Evolutionary conservation across 2,329 filamentous ascomycete genomes (phyloP), one percentile per base, ranked within the genome.

Genomic region (Tolypocladium capitatum): DNA sequence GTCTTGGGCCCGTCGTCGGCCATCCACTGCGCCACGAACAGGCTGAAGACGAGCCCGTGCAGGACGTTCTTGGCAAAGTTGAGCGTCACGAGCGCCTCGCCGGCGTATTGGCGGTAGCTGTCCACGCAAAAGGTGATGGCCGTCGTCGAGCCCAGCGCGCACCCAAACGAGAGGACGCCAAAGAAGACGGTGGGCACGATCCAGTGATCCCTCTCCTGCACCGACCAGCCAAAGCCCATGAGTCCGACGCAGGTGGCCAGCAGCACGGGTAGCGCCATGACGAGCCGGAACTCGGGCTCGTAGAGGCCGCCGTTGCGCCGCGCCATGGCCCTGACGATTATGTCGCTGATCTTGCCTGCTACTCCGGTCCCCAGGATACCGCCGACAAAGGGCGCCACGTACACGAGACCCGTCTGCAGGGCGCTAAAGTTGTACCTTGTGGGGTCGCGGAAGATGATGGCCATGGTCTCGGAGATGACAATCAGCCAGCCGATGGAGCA

Each of bases 201-300:
- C 86, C 86, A 97, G 21, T 75, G 72, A 58, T 96, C 80, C 24
- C 73, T 72, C 48, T 82, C 75, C 52, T 87, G 65, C 0, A 84
- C 87, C 10, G 84, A 89, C 92, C 91, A 97, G n/a, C 91, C 91
- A 59, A 92, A 97, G 2, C 89, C 91, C 81, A 96, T 94, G 16
- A 97, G 75, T 0, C 92, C 92, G 31, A 91, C 80, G 1, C 82
- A 80, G 0, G 90, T 96, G 4, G 81, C 80, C 47, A 96, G 58
- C 1, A 83, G 72, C 31, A 96, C 82, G 0, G 90, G 91, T 3
- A 83, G 66, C 0, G 81, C 86, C 91, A 97, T 95, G 40, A 94
- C 76, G 0, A 95, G 76, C 7, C 90, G 80, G 60, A 94, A 97
- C 64, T 97, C 91, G 1, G 91, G 91, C 63, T 97, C 91, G 62